These are phyloP conservation scores for Mortierella sp. DNA, from an alignment of 371 early-diverging fungal species.

Conservation along the genomic window DNA sequence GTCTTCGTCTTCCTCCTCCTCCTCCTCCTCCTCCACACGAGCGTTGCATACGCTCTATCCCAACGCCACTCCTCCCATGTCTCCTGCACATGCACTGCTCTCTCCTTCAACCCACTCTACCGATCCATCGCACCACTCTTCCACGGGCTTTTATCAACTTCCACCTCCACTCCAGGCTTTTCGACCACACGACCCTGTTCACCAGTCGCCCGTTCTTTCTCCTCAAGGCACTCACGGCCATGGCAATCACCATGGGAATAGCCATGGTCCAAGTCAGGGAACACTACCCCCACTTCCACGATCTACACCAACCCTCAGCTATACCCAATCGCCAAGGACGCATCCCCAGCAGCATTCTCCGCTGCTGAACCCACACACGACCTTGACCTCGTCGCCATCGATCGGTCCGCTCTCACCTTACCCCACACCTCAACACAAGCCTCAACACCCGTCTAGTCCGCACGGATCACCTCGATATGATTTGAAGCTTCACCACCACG, in stretches of 20 bases:
- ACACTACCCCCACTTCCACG: conserved; percentile 18
- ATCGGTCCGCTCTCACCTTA: conserved; percentile 43
- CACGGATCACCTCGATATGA: conserved; percentile 25
- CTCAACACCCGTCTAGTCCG: conserved; percentile 38
- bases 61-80: conserved; percentile 46
- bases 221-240: conserved; percentile 27
- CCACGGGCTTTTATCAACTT: conserved; percentile 43
- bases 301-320: conserved; percentile 19
- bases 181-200: conserved; percentile 23
- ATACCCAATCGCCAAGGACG: neutral
- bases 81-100: conserved; percentile 39
- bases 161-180: conserved; percentile 49
- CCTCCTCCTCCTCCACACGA: conserved; percentile 5
- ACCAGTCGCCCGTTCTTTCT: conserved; percentile 41
- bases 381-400: conserved; percentile 16
- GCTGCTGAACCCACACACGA: conserved; percentile 23
- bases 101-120: conserved; percentile 46
- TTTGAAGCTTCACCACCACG: conserved; percentile 14
- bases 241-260: neutral
- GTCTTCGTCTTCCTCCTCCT: neutral
- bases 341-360: conserved; percentile 32
- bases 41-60: conserved; percentile 23
- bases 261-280: too few species aligned
- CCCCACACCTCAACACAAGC: conserved; percentile 50
- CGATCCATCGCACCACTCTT: conserved; percentile 15